Percentiles rank a stretch among this genome's conserved stretches.
Conservation (phyloP, 441 rosid species). For the Flueggea neowawraea region DNA sequence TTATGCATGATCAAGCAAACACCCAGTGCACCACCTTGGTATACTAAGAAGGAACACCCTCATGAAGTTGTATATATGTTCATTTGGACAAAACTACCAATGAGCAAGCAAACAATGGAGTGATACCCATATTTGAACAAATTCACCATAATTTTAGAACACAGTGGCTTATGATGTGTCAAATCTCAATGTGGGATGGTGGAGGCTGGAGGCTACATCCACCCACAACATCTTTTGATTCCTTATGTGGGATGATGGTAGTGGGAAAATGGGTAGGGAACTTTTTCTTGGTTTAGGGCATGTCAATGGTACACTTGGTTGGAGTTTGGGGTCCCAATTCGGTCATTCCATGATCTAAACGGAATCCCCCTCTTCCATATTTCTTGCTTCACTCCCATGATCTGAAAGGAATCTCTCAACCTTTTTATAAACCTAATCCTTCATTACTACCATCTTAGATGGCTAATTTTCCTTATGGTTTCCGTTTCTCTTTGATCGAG, state of each 20-base stretch:
- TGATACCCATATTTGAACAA: not conserved
- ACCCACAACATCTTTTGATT: conserved; percentile 11
- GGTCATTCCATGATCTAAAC: conserved; percentile 36
- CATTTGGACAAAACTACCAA: conserved; percentile 11
- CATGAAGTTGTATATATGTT: conserved; percentile 5
- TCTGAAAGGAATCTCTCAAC: conserved; percentile 23
- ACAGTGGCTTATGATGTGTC: conserved; percentile 20
- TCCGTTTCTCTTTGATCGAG: not conserved
- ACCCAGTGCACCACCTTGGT: too few species aligned
- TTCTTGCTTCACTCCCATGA: conserved; percentile 4
- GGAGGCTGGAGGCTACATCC: conserved; percentile 22
- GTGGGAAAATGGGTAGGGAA: conserved; percentile 16
- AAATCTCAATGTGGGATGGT: conserved; percentile 23
- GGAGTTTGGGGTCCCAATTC: conserved; percentile 31
- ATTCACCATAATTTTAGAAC: not conserved
- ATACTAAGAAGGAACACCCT: not conserved
- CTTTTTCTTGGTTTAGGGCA: conserved; percentile 30
- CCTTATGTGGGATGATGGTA: conserved; percentile 22
- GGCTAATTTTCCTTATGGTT: too few species aligned
- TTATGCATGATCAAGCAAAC: too few species aligned
- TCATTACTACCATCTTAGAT: too few species aligned
- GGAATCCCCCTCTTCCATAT: conserved; percentile 30
- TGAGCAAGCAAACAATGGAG: conserved; percentile 1
- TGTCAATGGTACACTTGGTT: conserved; percentile 20
- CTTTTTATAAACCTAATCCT: conserved; percentile 1